A percentile compares a stretch with the other conserved stretches of the same genome.
Conservation (phyloP, 805 yeast genomes). For the Kregervanrija delftensis region DNA sequence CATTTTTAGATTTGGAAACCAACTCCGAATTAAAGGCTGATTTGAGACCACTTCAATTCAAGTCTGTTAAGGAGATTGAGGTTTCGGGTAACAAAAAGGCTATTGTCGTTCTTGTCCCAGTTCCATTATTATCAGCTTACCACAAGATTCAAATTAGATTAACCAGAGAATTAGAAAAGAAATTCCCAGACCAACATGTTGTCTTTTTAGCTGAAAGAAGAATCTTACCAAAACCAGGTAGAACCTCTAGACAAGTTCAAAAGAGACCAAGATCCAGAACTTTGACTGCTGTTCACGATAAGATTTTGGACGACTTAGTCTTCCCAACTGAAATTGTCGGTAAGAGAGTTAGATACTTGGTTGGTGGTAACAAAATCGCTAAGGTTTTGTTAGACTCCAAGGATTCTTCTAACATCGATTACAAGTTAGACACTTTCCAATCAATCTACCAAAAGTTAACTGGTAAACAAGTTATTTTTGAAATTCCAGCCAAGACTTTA, state of each 20-base stretch:
- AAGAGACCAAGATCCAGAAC: slow-evolving; percentile 99
- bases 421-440: slow-evolving; percentile 99
- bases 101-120: slow-evolving; percentile 96
- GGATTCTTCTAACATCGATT: slow-evolving; percentile 94
- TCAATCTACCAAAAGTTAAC: slow-evolving; percentile 97
- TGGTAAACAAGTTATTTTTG: slow-evolving; percentile 99
- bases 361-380: slow-evolving; percentile 98
- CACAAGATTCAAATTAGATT: slow-evolving; percentile 96
- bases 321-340: slow-evolving; percentile 99
- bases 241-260: slow-evolving; percentile 88
- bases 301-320: slow-evolving; percentile 96
- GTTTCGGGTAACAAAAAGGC: slow-evolving; percentile 99
- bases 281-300: slow-evolving; percentile 97
- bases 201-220: slow-evolving; percentile 99
- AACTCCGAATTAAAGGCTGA: slow-evolving; percentile 96
- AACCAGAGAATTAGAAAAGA: slow-evolving; percentile 99
- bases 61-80: slow-evolving; percentile 96
- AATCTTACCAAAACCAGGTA: slow-evolving; percentile 98
- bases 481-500: slow-evolving; percentile 62
- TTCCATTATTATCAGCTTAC: slow-evolving; percentile 85
- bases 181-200: slow-evolving; percentile 99
- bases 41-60: slow-evolving; percentile 97
- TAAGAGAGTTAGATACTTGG: slow-evolving; percentile 98
- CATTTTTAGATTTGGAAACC: slow-evolving; percentile 91
- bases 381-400: slow-evolving; percentile 96